Percentiles rank a stretch among this genome's conserved stretches.
Evolutionary conservation across 768 basidiomycete genomes (phyloP).

Genomic region (Hydnum rufescens): DNA sequence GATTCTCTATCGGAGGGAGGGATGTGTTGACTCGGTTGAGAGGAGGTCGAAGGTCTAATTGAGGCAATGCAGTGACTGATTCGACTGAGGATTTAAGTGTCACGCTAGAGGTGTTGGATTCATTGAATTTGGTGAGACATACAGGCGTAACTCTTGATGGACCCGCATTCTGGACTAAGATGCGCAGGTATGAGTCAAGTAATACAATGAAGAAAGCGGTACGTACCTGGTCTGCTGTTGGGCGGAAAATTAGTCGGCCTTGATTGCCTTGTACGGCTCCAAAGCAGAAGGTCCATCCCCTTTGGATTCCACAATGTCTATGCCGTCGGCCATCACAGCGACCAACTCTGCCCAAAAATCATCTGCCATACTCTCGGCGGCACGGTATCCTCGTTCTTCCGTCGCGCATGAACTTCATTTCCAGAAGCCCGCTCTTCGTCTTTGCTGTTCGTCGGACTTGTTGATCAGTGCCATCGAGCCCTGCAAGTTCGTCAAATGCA

Average conservation of each 20-base stretch:
- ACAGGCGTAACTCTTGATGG: no score
- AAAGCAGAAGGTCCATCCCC: constrained; percentile 8
- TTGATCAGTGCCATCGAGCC: constrained; percentile 24
- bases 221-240: not conserved
- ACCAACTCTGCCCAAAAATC: constrained; percentile 58
- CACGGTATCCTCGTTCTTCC: constrained; percentile 40
- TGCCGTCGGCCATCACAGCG: constrained; percentile 19
- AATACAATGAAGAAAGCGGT: no score
- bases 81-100: no score
- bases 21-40: no score
- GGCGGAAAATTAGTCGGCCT: constrained; percentile 19
- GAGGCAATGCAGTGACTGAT: no score
- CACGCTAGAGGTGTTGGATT: no score
- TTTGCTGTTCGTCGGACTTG: constrained; percentile 16
- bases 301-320: constrained; percentile 17
- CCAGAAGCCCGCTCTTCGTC: constrained; percentile 55
- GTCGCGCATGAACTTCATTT: constrained; percentile 99
- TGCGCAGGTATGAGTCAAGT: no score
- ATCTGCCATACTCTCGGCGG: constrained; percentile 42
- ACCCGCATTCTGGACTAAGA: no score
- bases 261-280: constrained; percentile 18
- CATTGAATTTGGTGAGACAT: no score
- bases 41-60: no score
- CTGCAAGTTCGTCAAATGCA: constrained; percentile 62
- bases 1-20: constrained; percentile 50